Evolutionary conservation across 768 basidiomycete species (phyloP).

Genomic region (Kwoniella pini): DNA sequence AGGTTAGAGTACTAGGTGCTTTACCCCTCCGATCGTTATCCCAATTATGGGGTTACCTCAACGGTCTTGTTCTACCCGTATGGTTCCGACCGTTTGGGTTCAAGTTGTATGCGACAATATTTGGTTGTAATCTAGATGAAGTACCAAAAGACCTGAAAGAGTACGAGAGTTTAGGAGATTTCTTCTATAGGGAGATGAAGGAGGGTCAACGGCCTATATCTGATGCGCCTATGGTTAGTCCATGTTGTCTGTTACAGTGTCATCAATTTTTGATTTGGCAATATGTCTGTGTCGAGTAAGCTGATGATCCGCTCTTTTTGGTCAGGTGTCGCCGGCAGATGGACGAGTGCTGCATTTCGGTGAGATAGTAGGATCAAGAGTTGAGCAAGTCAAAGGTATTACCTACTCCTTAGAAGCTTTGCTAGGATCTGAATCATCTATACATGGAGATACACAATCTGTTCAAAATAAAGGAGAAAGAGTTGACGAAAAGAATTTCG

Average conservation of each 20-base stretch:
- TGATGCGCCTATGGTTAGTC: constrained; percentile 75
- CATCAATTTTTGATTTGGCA: background rate
- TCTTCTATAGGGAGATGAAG: constrained; percentile 89
- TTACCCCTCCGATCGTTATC: constrained; percentile 92
- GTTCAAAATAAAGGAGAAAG: constrained; percentile 22
- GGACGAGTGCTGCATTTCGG: constrained; percentile 92
- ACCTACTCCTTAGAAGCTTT: constrained; percentile 90
- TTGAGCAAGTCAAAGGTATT: constrained; percentile 97
- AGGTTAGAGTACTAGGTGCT: constrained; percentile 95
- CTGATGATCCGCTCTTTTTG: background rate
- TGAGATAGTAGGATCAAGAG: constrained; percentile 70
- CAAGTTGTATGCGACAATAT: constrained; percentile 78
- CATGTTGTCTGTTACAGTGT: too few relatives aligned
- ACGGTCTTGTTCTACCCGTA: constrained; percentile 85
- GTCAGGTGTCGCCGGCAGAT: constrained; percentile 88
- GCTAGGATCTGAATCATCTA: constrained; percentile 62
- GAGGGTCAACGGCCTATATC: constrained; percentile 74
- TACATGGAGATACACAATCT: constrained; percentile 32
- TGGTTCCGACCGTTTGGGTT: constrained; percentile 94
- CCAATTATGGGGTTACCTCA: constrained; percentile 95
- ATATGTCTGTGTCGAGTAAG: background rate
- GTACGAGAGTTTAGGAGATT: constrained; percentile 87
- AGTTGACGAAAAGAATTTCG: constrained; percentile 86
- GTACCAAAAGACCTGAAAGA: constrained; percentile 71
- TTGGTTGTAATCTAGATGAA: constrained; percentile 92